Base-by-base conservation (phyloP, 257 asterid species). In the Leonotis leonurus region DNA sequence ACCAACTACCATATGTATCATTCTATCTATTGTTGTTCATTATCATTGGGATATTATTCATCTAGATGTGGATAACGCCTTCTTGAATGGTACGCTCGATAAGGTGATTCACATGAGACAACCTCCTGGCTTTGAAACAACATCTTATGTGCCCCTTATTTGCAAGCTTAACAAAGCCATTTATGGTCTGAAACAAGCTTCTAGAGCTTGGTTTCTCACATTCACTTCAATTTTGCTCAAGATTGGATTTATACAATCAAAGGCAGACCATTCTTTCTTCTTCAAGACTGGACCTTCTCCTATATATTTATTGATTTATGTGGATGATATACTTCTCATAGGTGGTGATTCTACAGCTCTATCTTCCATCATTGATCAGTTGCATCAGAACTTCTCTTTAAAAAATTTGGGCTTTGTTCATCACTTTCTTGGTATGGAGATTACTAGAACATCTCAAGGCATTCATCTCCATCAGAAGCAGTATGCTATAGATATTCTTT, bases 121-220 rank as follows among this genome's bases (percentile, higher is more conserved):
- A 7, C 51, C 51, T 0, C 51, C 25, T 2, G 26, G 51, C 0
- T 44, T 44, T 44, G 51, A 44, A 5, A 0, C 6, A 0, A 1
- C 5, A 2, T 11, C 48, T n/a, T 40, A 18, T 40, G 6, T 0
- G 0, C 2, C 3, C 1, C 0, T 1, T 0, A 12, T 1, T 1
- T 17, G 8, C 5, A 37, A 37, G 1, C 17, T 37, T 0, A 11
- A 12, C 1, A 37, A 37, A 3, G 44, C 17, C 0, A 49, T 49
- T 24, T 49, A 49, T 22, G 56, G 56, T 1, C 2, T 49, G 1
- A 49, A 49, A 5, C 9, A 49, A 10, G 56, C 56, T 2, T 49
- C 56, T 1, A 3, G 17, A 0, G 11, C 33, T 0, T 49, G 56
- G 56, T 49, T 21, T 10, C 17, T 49, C 0, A 49, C 17, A 0